These are phyloP conservation scores for Nissolia schottii DNA, from an alignment of 306 rosid species.

Conservation along the genomic window DNA sequence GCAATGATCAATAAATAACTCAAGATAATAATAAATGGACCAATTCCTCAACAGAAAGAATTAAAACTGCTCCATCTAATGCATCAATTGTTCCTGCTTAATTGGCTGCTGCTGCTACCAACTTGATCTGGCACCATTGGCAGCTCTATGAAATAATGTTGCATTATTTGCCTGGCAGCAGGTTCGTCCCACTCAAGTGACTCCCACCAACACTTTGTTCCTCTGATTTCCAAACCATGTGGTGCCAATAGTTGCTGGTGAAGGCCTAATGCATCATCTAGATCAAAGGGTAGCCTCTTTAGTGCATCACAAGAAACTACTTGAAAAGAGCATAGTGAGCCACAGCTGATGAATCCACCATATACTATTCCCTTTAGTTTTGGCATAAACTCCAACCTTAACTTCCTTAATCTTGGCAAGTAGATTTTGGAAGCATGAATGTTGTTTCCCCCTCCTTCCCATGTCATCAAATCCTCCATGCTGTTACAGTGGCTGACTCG, in stretches of 20 bases:
- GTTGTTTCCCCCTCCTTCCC: neutral
- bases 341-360: neutral
- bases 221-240: constrained; percentile 5
- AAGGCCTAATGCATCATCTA: neutral
- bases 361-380: neutral
- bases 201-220: constrained; percentile 21
- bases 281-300: constrained; percentile 18
- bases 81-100: neutral
- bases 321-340: neutral
- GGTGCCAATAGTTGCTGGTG: neutral
- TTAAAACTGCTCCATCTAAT: neutral
- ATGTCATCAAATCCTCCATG: constrained; percentile 2
- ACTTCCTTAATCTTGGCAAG: constrained; percentile 5
- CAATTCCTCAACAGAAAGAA: too few relatives aligned
- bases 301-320: constrained; percentile 12
- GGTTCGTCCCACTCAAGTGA: constrained; percentile 16
- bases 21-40: too few relatives aligned
- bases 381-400: constrained; percentile 21
- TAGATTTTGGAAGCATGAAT: neutral
- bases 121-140: neutral
- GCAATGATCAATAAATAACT: too few relatives aligned
- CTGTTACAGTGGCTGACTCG: neutral
- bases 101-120: neutral
- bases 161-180: neutral
- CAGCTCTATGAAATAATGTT: neutral